Conservation (phyloP, 2,329 filamentous ascomycete species). For the Verticillium nonalfalfae region DNA sequence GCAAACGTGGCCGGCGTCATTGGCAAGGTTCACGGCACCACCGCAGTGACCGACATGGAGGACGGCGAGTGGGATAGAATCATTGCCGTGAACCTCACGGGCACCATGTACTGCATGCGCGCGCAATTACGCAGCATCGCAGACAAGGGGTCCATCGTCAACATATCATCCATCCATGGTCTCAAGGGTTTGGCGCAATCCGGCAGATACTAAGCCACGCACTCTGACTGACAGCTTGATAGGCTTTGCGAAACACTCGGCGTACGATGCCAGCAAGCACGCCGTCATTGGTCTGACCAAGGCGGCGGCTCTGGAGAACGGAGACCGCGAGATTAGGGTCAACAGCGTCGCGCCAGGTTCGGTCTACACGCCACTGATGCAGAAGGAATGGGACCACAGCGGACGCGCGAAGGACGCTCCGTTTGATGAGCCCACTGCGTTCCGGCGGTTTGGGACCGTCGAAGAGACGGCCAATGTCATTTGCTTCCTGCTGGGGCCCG, state of each 20-base stretch:
- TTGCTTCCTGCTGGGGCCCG: conserved; percentile 38
- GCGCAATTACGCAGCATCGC: conserved; percentile 29
- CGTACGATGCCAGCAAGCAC: conserved; percentile 29
- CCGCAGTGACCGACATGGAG: conserved; percentile 33
- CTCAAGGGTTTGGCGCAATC: conserved; percentile 12
- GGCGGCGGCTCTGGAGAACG: conserved; percentile 28
- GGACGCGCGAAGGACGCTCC: conserved; percentile 25
- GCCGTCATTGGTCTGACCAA: conserved; percentile 26
- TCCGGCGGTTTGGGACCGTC: conserved; percentile 35
- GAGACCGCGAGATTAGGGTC: conserved; percentile 32
- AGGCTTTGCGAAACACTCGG: conserved; percentile 21
- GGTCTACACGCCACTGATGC: conserved; percentile 43
- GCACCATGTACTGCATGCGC: conserved; percentile 32
- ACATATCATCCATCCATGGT: conserved; percentile 38
- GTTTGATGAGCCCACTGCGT: conserved; percentile 34
- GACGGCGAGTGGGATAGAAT: conserved; percentile 33
- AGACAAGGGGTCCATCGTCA: conserved; percentile 43
- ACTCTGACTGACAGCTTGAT: conserved; percentile 7
- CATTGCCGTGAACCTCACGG: conserved; percentile 30
- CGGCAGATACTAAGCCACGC: conserved; percentile 13
- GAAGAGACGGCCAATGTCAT: conserved; percentile 42
- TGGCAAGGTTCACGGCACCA: conserved; percentile 33
- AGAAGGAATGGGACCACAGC: conserved; percentile 28
- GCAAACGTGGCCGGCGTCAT: conserved; percentile 41
- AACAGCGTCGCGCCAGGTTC: conserved; percentile 38